Base-by-base conservation (phyloP, 306 rosid genomes). In the Sechiopsis laciniata region DNA sequence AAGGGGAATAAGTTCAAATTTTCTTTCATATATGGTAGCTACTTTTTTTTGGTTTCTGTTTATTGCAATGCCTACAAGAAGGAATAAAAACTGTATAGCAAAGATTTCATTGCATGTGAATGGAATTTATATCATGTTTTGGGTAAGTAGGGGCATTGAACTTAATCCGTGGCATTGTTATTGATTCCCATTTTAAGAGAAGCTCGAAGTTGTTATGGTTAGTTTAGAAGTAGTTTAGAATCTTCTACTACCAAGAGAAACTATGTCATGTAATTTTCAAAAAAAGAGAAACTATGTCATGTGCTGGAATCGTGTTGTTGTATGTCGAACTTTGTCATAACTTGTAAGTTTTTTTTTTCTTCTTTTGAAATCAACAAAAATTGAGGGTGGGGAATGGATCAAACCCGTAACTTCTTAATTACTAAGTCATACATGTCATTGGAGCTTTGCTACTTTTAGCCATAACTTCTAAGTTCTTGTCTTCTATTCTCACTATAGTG, bases 171-270 rank as follows among this genome's bases (percentile, higher is more conserved):
- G 19, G 52, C 52, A 48, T 48, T 48, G 14, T 10, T 48, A 10
- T 45, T 45, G 56, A 68, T 68, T 13, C 4, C 20, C 73, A 46
- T 11, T 21, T 20, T 22, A 46, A 13, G 37, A 32, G 37, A 32
- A 32, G 58, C 59, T 48, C 4, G 16, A 21, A 22, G 5, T 14
- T 24, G 56, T 3, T 67, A 24, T 68, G 6, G 22, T 69, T 14
- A 69, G 32, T 37, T 10, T 48, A 21, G 35, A 67, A 42, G 56
- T 68, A 48, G 37, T 51, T 69, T 69, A 69, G 21, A 24, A 53
- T 24, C 19, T 21, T 22, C 15, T 21, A 22, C 20, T 13, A 68
- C 12, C 40, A 21, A 32, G 37, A 2, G 37, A 32, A 32, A 32
- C 5, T 32, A 32, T 32, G 37, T 32, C 37, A 5, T 32, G 37